Base-by-base conservation (phyloP, 441 rosid genomes). In the Geranium incanum region DNA sequence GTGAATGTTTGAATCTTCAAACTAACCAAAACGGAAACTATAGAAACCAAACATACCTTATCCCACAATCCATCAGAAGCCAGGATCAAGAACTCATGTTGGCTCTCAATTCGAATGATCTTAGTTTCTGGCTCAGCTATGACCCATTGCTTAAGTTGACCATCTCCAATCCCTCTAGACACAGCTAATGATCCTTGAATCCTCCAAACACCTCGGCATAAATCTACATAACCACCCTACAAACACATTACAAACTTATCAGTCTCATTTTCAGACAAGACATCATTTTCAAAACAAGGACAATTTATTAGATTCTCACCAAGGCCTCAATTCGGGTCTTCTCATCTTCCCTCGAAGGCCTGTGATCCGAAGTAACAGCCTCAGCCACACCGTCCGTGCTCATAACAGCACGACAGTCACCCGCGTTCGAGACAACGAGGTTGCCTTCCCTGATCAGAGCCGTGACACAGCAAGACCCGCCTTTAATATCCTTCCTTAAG, bases 31-130 rank as follows among this genome's bases (percentile, higher is more conserved):
- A 21, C 21, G 21, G 21, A 21, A 21, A 21, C 21, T 21, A 21
- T 21, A 21, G 21, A 21, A 52, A 11, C n/a, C 18, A 8, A n/a
- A 52, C 69, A 69, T 82, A 93, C 99, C 91, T 85, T 95, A 43
- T 92, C 94, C 99, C 99, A 95, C 19, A 95, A 79, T 18, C 97
- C 99, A 70, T 92, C 99, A 3, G 97, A 95, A 5, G 97, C 97
- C 71, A 95, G 78, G 77, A 95, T 89, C 81, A 95, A 80, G 86
- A 95, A 89, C 79, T 95, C 97, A 3, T 75, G 69, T 16, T 84
- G 89, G 0, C 89, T 83, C 57, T 77, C 68, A 43, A 92, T 83
- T 76, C 12, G 71, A 39, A 87, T 65, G 38, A 79, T 48, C 77
- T 71, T 85, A 0, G 95, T 92, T 77, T 92, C 96, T 0, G 97